Base-by-base conservation (phyloP, 1,284 basidiomycete genomes). In the Trichosporon sp. region DNA sequence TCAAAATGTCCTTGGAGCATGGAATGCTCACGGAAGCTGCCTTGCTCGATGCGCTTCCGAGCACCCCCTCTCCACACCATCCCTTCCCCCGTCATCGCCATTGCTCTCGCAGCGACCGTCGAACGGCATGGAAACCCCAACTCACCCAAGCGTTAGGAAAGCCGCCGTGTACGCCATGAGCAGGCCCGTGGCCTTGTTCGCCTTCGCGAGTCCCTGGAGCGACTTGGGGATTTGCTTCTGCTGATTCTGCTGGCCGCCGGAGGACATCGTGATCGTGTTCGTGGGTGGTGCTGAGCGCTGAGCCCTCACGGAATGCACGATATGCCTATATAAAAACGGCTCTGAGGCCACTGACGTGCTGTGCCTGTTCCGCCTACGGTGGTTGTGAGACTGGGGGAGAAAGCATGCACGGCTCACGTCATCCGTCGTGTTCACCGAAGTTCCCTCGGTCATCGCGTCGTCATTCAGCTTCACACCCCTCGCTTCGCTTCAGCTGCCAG, bases 101-200 rank as follows among this genome's bases (percentile, higher is more conserved):
- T 46, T 14, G 12, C 43, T 46, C 12, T 37, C 43, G 8, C 4
- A 37, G 8, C 35, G 4, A 5, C 35, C 35, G 35, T 37, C 35
- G 48, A 51, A 51, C 48, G 48, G 48, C n/a, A 5, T 21, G 19
- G 14, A 54, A 16, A 8, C 51, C 14, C 2, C 8, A 7, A 63
- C 59, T 37, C 35, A 63, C 59, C 59, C 59, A 35, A 63, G 32
- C 1, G 59, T 63, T 2, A 63, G 19, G 35, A 63, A 63, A 1
- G 59, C 59, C 31, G 59, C 59, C 59, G 59, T 35, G 32, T 63
- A 63, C 59, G 59, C 59, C 32, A 21, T 63, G 14, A 63, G 59
- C 59, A 63, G 59, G 32, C 59, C 59, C 16, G 59, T 63, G 4
- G 21, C 31, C 32, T 19, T 35, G 59, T 63, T 63, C 16, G 59